A percentile compares a stretch with the other conserved stretches of the same genome.
phyloP scores from a whole-genome alignment of 257 asterid genomes.

The Striga asiatica region DNA sequence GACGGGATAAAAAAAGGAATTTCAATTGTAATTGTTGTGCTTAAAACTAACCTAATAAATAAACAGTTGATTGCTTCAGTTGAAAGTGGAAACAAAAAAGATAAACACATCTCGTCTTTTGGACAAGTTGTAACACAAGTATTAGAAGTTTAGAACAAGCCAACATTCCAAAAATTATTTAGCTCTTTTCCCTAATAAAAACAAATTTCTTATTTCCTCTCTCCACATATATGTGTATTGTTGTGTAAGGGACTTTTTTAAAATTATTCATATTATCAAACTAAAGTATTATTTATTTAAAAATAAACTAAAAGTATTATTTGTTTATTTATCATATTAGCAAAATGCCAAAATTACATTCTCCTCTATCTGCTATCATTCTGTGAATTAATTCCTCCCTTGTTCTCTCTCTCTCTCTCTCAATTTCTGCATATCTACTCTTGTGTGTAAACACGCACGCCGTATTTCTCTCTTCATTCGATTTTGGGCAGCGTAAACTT shows the following conservation, averaged over 20 bases:
- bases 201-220: constrained; percentile 17
- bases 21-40: not conserved
- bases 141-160: not conserved
- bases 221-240: too few species aligned
- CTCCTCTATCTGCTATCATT: not conserved
- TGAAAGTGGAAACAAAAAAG: constrained; percentile 13
- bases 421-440: constrained; percentile 12
- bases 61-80: not conserved
- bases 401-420: constrained; percentile 2
- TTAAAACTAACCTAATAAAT: not conserved
- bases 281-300: not conserved
- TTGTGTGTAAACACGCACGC: not conserved
- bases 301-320: too few species aligned
- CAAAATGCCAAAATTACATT: constrained; percentile 1
- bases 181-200: not conserved
- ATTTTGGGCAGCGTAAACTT: not conserved
- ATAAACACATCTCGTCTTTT: not conserved
- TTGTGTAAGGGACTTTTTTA: too few species aligned
- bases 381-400: not conserved
- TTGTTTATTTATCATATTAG: not conserved
- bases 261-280: too few species aligned
- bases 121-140: not conserved
- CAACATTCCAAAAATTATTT: not conserved
- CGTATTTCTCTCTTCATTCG: not conserved
- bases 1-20: too few species aligned